phyloP scores from a whole-genome alignment of 2,329 filamentous ascomycete genomes.

The Niveomyces coronatus region DNA sequence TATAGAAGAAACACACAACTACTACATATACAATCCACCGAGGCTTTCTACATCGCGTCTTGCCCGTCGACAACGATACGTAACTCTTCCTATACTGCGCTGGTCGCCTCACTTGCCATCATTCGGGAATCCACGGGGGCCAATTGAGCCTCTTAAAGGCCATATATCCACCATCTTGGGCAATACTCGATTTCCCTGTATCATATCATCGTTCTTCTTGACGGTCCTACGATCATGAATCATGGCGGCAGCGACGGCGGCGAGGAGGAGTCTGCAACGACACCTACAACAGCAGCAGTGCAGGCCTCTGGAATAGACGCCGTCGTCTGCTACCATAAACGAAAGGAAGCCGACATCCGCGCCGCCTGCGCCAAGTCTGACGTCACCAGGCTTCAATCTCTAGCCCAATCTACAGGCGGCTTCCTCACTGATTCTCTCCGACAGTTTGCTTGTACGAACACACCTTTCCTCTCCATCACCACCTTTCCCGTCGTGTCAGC shows the following conservation, averaged over 20 bases:
- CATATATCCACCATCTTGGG: too few species aligned
- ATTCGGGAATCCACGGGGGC: too few species aligned
- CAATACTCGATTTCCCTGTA: too few species aligned
- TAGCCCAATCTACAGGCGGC: constrained; percentile 56
- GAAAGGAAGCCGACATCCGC: constrained; percentile 30
- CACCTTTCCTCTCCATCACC: background rate
- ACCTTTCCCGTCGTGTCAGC: background rate
- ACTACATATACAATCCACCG: too few species aligned
- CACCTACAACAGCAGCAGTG: background rate
- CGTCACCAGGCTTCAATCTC: constrained; percentile 40
- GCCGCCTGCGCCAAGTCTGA: constrained; percentile 51
- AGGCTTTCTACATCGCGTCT: too few species aligned
- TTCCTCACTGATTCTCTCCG: constrained; percentile 59
- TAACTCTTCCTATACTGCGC: too few species aligned
- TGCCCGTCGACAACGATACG: too few species aligned
- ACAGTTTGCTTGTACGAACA: constrained; percentile 62
- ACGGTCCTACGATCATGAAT: too few species aligned
- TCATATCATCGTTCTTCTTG: too few species aligned
- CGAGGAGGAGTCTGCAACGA: background rate
- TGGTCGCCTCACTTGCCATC: too few species aligned
- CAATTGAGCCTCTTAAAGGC: too few species aligned
- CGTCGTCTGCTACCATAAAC: background rate
- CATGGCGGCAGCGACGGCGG: background rate
- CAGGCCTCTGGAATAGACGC: background rate
- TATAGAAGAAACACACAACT: too few species aligned